Evolutionary conservation across 176 grass and related monocot genomes (phyloP), one percentile per base, ranked within the genome.

Genomic region (Luzula sylvatica): DNA sequence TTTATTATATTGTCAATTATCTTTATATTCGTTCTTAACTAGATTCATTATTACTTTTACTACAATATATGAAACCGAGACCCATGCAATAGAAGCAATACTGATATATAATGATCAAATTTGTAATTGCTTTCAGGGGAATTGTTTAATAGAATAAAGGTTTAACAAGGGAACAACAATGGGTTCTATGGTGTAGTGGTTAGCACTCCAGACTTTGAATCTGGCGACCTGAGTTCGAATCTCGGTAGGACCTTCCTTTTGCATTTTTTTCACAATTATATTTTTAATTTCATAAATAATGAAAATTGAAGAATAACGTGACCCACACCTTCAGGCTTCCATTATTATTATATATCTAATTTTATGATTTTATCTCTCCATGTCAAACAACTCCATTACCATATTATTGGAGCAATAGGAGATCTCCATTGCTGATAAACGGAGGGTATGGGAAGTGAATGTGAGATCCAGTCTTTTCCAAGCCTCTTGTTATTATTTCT

Each of bases 171-270:
- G 23, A 1, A 67, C 27, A 60, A 23, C 57, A 71, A 21, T 47
- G 13, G 65, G 87, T 82, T 79, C 66, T 56, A 86, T 94, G 58
- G 81, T 93, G 81, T 86, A 86, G 81, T 65, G 73, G 87, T 78
- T 82, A 86, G 67, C 87, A 87, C 82, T 94, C 78, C 71, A 87
- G 78, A 94, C 82, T 87, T 80, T 94, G 87, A 94, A 94, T 94
- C 87, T 87, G 78, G 78, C 64, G 68, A 94, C 82, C 71, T 83
- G 78, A 78, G 82, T 94, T 83, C 78, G 32, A 94, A 94, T 94
- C 78, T 74, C 78, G 58, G 71, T 67, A 58, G 67, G 58, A 87
- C 82, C 80, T 90, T 56, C 23, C n/a, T 38, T 67, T 15, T 51
- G n/a, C n/a, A n/a, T n/a, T n/a, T n/a, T n/a, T n/a, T n/a, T n/a